Base-by-base conservation (phyloP, 2,329 filamentous ascomycete genomes). In the Westerdykella aurantiaca region DNA sequence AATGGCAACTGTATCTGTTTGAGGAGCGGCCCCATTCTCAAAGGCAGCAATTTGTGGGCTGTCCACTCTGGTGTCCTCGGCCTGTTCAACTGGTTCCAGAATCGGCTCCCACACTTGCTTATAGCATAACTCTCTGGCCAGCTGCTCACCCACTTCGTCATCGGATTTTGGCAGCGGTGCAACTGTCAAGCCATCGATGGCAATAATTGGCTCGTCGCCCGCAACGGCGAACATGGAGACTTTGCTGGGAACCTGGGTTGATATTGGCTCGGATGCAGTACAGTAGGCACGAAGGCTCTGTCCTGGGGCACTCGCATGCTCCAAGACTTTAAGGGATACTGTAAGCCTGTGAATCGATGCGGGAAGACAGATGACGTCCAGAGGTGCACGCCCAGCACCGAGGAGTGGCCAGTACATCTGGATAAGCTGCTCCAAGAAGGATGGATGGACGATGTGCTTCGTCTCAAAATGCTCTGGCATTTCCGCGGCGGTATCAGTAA, bases 401-500 rank as follows among this genome's bases (percentile, higher is more conserved):
- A 63, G 39, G 4, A 60, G 42, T 6, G 56, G 58, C 58, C 58
- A 62, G 31, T 61, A 61, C 45, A 60, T 48, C 3, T 51, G 51
- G 16, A 63, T 48, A 12, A 63, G 50, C 31, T 55, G 52, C 39
- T 62, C 60, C 5, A 63, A 38, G 6, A 58, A 44, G 9, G 58
- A 41, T 5, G 57, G 60, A 39, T 61, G 60, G n/a, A 61, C 4
- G 17, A 61, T 46, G 39, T 60, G 54, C 0, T 47, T 42, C 12
- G 57, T 53, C 34, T 63, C 58, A n/a, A 49, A 31, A 22, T 56
- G 50, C 38, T 60, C 42, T n/a, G 60, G 58, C 58, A 63, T 61
- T 13, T 61, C 57, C 1, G 38, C 23, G 5, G 29, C 31, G 5
- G 60, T 63, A 39, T 57, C 51, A 14, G 49, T 38, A 18, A 44